These are phyloP conservation scores for Taxawa tesnikishii DNA, from an alignment of 2,329 filamentous ascomycete genomes.

Conservation along the genomic window DNA sequence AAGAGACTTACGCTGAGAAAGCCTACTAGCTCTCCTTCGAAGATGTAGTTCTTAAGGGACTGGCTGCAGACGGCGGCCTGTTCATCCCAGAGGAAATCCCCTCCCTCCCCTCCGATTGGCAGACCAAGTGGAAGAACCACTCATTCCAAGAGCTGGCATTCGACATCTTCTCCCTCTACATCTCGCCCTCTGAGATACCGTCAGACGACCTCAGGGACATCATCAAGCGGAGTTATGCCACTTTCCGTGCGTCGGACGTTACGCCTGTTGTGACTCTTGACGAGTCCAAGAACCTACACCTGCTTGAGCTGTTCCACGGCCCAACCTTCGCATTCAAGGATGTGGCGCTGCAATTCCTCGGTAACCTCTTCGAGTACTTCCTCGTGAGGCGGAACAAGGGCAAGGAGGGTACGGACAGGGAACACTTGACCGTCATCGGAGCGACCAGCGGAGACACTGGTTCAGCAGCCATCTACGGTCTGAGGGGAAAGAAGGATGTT, in stretches of 20 bases:
- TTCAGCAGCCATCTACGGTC: constrained; percentile 88
- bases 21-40: constrained; percentile 67
- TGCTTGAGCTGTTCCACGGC: constrained; percentile 92
- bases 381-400: constrained; percentile 59
- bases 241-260: constrained; percentile 68
- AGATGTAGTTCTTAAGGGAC: constrained; percentile 77
- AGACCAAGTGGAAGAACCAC: constrained; percentile 61
- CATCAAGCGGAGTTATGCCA: constrained; percentile 74
- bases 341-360: constrained; percentile 82
- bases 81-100: constrained; percentile 83
- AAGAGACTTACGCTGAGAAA: constrained; percentile 19
- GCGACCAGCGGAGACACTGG: constrained; percentile 84
- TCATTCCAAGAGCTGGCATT: constrained; percentile 73
- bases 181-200: constrained; percentile 74
- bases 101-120: constrained; percentile 47
- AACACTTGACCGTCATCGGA: constrained; percentile 76
- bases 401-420: constrained; percentile 54
- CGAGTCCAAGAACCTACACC: constrained; percentile 57
- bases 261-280: constrained; percentile 72
- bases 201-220: constrained; percentile 67
- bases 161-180: constrained; percentile 77
- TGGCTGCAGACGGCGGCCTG: constrained; percentile 75
- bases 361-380: constrained; percentile 93
- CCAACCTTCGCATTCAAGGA: constrained; percentile 96
- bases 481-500: constrained; percentile 92